These are phyloP conservation scores for Colletotrichum sp. DNA, from an alignment of 2,329 filamentous ascomycete genomes.

Conservation along the genomic window DNA sequence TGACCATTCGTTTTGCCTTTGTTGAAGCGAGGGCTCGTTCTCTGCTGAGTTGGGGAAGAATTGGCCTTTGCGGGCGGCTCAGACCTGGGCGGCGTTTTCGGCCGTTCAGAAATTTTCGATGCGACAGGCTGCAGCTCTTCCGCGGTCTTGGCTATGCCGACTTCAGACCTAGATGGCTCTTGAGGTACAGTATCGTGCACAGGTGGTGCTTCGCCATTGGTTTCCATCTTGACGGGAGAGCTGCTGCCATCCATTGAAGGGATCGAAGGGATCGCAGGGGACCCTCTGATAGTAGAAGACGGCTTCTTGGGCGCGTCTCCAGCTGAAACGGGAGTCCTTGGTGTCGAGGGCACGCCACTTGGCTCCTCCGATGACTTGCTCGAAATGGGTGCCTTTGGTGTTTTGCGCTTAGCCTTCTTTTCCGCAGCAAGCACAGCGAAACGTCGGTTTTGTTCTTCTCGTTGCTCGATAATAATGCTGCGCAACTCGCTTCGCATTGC, in stretches of 20 bases:
- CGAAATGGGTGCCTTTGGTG: conserved; percentile 25
- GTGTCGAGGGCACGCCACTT: neutral
- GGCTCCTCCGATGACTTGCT: neutral
- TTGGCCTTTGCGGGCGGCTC: neutral
- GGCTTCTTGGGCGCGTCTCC: conserved; percentile 20
- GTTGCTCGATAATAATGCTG: conserved; percentile 66
- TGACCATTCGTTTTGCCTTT: neutral
- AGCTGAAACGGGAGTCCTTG: conserved; percentile 1
- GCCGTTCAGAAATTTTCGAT: neutral
- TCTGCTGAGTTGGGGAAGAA: neutral
- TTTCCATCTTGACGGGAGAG: neutral
- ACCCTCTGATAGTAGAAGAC: conserved; percentile 15
- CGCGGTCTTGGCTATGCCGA: neutral
- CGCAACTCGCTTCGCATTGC: conserved; percentile 71
- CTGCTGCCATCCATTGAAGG: neutral
- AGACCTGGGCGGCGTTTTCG: neutral
- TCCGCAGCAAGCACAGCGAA: conserved; percentile 44
- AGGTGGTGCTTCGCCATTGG: neutral
- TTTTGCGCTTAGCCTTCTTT: conserved; percentile 39
- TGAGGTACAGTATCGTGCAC: neutral
- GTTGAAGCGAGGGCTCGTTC: neutral
- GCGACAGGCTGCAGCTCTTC: neutral
- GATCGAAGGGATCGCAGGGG: neutral
- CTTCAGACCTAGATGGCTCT: neutral
- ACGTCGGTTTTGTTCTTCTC: conserved; percentile 65